Evolutionary conservation across 176 grass and related monocot species (phyloP).

Genomic region (Pharus latifolius): DNA sequence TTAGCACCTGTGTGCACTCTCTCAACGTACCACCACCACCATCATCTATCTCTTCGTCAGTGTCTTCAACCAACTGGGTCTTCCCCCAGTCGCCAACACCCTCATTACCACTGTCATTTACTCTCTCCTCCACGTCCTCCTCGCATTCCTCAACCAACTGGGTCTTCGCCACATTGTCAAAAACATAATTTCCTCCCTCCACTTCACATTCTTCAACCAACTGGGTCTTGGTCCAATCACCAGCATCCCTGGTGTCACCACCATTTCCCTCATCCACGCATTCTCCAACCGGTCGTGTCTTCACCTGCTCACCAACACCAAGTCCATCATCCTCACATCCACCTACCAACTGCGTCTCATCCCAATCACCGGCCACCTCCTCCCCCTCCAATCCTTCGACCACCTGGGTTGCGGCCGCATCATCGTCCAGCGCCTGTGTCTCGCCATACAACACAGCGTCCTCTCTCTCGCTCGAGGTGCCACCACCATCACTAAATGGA

Average conservation of each 20-base stretch:
- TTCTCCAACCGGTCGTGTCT: not conserved
- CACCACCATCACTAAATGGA: not conserved
- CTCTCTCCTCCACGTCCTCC: not conserved
- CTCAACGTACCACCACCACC: conserved; percentile 1
- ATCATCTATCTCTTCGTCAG: conserved; percentile 17
- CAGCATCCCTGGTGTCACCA: not conserved
- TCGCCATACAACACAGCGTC: not conserved
- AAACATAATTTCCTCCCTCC: not conserved
- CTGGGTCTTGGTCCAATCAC: not conserved
- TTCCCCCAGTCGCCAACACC: not conserved
- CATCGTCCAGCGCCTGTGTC: not conserved
- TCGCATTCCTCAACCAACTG: conserved; percentile 13
- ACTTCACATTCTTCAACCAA: conserved; percentile 7
- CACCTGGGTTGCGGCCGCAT: not conserved
- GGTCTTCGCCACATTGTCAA: not conserved
- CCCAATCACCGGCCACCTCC: conserved; percentile 8
- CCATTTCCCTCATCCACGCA: not conserved
- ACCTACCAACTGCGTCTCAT: conserved; percentile 23
- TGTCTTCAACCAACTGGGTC: conserved; percentile 34
- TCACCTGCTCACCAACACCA: not conserved
- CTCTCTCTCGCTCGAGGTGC: not conserved
- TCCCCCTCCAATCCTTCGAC: conserved; percentile 8
- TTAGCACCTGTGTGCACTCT: conserved; percentile 9
- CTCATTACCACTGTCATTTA: not conserved
- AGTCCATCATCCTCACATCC: not conserved